phyloP scores from a whole-genome alignment of 2,329 filamentous ascomycete genomes.

The Corniculantispora saksenae region DNA sequence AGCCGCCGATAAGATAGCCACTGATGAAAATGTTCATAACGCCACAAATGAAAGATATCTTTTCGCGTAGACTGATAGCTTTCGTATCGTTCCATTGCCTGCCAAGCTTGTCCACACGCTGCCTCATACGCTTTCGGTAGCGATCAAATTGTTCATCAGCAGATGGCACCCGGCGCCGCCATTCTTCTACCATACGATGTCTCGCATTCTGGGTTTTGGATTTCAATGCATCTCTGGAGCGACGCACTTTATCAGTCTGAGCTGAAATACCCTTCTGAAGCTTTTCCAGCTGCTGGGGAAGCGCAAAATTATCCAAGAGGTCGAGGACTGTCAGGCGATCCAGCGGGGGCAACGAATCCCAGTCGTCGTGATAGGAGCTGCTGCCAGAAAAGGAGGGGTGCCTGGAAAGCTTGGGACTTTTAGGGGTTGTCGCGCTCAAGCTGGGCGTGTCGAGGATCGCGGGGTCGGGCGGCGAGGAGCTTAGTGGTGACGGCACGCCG shows the following conservation, averaged over 20 bases:
- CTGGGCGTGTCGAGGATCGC: constrained; percentile 51
- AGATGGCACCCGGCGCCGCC: constrained; percentile 80
- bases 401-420: constrained; percentile 66
- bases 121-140: constrained; percentile 84
- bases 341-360: constrained; percentile 81
- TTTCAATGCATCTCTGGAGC: constrained; percentile 79
- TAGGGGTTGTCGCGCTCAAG: constrained; percentile 47
- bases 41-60: constrained; percentile 92
- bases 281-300: constrained; percentile 88
- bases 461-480: constrained; percentile 46
- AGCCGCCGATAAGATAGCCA: constrained; percentile 87
- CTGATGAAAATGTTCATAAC: constrained; percentile 98
- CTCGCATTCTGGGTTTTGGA: constrained; percentile 76
- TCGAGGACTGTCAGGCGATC: constrained; percentile 92
- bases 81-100: constrained; percentile 87
- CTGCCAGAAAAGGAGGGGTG: constrained; percentile 81
- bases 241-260: constrained; percentile 82
- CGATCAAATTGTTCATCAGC: constrained; percentile 91
- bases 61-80: constrained; percentile 85
- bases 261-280: constrained; percentile 79
- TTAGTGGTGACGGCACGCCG: constrained; percentile 42
- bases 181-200: constrained; percentile 89
- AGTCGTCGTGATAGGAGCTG: constrained; percentile 85
- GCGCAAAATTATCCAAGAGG: constrained; percentile 87
- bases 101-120: constrained; percentile 83